Evolutionary conservation across 768 basidiomycete genomes (phyloP).

Genomic region (Lactifluus piperatus): DNA sequence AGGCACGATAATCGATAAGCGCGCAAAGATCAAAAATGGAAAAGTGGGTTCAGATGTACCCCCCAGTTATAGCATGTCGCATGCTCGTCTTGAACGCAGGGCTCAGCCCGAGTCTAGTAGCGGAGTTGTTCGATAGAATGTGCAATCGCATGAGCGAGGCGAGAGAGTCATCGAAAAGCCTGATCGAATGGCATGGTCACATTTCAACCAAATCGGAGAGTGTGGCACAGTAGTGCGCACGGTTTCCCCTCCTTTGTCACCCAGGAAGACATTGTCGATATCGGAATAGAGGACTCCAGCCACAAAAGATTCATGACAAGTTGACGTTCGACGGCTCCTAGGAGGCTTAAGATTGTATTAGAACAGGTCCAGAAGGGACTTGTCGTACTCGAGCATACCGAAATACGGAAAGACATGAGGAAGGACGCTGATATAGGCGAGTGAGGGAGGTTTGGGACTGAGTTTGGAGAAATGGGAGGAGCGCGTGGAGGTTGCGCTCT

Average conservation of each 20-base stretch:
- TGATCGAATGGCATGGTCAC: slow-evolving; percentile 25
- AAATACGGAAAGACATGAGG: slow-evolving; percentile 85
- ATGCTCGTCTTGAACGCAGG: slow-evolving; percentile 70
- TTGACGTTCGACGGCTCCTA: slow-evolving; percentile 75
- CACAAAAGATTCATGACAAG: slow-evolving; percentile 83
- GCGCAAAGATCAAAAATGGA: neutral
- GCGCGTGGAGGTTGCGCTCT: slow-evolving; percentile 35
- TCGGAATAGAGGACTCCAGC: slow-evolving; percentile 67
- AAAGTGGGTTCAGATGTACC: slow-evolving; percentile 40
- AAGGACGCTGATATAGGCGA: slow-evolving; percentile 76
- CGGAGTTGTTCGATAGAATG: slow-evolving; percentile 48
- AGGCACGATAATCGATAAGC: neutral
- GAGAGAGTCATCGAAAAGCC: slow-evolving; percentile 65
- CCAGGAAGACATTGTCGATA: slow-evolving; percentile 68
- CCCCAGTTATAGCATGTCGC: slow-evolving; percentile 79
- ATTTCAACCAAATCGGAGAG: slow-evolving; percentile 5
- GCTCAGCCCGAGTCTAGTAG: slow-evolving; percentile 60
- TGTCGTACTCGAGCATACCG: slow-evolving; percentile 39
- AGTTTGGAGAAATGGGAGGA: slow-evolving; percentile 72
- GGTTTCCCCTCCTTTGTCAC: slow-evolving; percentile 64
- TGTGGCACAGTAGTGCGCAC: slow-evolving; percentile 31
- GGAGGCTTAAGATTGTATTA: slow-evolving; percentile 38
- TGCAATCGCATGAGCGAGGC: slow-evolving; percentile 55
- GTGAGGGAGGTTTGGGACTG: slow-evolving; percentile 72
- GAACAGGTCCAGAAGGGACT: neutral